Conservation (phyloP, 352 stramenopile species). For the Aphanomyces stellatus region DNA sequence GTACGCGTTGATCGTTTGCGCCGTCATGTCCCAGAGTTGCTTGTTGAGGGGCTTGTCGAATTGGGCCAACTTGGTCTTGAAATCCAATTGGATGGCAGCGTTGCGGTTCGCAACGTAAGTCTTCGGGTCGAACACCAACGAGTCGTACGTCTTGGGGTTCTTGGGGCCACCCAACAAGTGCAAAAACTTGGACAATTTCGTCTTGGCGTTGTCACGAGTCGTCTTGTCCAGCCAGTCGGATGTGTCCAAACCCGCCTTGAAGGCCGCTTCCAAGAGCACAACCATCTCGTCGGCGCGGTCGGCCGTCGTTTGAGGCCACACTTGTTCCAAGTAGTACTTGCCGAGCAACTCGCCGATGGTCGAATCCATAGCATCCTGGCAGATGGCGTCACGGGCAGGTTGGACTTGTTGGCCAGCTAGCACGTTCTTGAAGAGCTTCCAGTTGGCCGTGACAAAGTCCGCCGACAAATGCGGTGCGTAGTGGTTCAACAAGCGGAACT, state of each 20-base stretch:
- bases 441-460: slow-evolving; percentile 75
- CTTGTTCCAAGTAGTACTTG: too few species aligned
- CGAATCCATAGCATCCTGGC: slow-evolving; percentile 60
- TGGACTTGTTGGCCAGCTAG: slow-evolving; percentile 79
- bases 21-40: slow-evolving; percentile 78
- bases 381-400: slow-evolving; percentile 84
- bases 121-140: too few species aligned
- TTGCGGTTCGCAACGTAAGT: too few species aligned
- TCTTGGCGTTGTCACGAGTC: slow-evolving; percentile 67
- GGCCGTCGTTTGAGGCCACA: not conserved
- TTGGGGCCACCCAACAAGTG: too few species aligned
- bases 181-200: slow-evolving; percentile 85
- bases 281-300: slow-evolving; percentile 72
- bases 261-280: slow-evolving; percentile 64
- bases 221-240: slow-evolving; percentile 86
- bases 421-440: slow-evolving; percentile 79
- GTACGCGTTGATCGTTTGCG: slow-evolving; percentile 86
- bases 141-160: too few species aligned
- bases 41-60: slow-evolving; percentile 40
- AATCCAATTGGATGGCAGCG: too few species aligned
- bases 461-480: slow-evolving; percentile 43
- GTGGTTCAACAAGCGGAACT: too few species aligned
- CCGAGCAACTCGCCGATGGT: slow-evolving; percentile 67
- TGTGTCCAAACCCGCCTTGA: slow-evolving; percentile 69
- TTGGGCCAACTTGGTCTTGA: slow-evolving; percentile 24